Conservation (phyloP, 208 protist genomes). For the Jaenimonas drosophilae region DNA sequence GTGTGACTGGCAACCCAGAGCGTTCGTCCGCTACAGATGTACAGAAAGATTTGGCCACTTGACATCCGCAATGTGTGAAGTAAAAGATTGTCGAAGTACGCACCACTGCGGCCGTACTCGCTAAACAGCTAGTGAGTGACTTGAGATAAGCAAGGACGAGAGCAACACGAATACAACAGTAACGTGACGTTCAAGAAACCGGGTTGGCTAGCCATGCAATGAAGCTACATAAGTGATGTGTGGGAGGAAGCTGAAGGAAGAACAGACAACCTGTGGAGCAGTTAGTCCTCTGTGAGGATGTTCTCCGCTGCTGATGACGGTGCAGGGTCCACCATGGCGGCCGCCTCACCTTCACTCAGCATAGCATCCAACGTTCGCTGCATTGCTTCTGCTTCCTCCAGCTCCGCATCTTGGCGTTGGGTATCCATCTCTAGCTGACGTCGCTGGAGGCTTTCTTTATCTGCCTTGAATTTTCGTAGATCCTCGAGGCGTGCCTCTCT, state of each 20-base stretch:
- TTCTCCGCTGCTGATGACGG: neutral
- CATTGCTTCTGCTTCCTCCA: slow-evolving; percentile 23
- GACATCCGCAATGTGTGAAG: slow-evolving; percentile 15
- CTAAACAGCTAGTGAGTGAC: neutral
- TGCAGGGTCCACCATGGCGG: neutral
- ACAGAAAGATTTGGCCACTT: slow-evolving; percentile 62
- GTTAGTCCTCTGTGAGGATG: neutral
- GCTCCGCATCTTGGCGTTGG: slow-evolving; percentile 5
- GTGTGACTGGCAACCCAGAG: slow-evolving; percentile 82
- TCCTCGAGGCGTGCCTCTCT: slow-evolving; percentile 34
- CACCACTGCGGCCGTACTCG: neutral
- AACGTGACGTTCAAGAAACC: neutral
- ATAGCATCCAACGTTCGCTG: slow-evolving; percentile 13
- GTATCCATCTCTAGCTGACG: slow-evolving; percentile 13
- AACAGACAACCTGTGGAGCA: neutral
- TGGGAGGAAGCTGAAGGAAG: neutral
- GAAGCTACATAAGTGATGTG: neutral
- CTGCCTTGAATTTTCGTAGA: slow-evolving; percentile 20
- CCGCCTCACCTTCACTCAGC: slow-evolving; percentile 12
- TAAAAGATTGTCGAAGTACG: neutral
- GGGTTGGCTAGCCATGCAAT: too few relatives aligned
- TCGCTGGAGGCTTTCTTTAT: slow-evolving; percentile 22
- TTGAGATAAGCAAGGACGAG: neutral
- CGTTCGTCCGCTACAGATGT: slow-evolving; percentile 59
- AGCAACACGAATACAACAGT: neutral